Conservation (phyloP, 371 early-diverging fungal genomes). For the Smittium mucronatum region DNA sequence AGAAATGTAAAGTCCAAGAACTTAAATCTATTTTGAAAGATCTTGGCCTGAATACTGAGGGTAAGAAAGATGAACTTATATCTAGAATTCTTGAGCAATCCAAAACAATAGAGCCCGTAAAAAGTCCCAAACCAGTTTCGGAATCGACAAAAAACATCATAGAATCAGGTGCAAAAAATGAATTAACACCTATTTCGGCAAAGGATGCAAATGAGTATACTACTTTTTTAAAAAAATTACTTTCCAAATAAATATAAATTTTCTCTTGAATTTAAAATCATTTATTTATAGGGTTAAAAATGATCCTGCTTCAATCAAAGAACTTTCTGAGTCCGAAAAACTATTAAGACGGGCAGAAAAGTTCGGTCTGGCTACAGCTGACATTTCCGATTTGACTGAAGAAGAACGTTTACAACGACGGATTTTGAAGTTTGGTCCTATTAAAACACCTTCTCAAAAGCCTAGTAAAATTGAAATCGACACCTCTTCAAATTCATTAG, state of each 20-base stretch:
- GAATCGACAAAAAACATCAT: too few species aligned
- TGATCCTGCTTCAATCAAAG: not conserved
- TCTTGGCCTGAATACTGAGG: not conserved
- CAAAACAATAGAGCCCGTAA: too few species aligned
- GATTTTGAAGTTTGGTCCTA: not conserved
- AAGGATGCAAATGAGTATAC: too few species aligned
- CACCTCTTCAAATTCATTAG: not conserved
- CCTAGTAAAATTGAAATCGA: not conserved
- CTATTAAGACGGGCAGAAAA: not conserved
- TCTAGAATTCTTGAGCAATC: not conserved
- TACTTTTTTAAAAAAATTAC: too few species aligned
- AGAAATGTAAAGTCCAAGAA: not conserved
- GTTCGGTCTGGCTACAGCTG: not conserved
- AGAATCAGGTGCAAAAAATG: too few species aligned
- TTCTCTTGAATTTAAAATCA: too few species aligned
- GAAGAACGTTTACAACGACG: not conserved
- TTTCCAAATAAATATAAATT: too few species aligned
- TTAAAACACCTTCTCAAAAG: not conserved
- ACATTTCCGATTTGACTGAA: not conserved
- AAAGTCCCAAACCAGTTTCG: too few species aligned
- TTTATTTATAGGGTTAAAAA: too few species aligned
- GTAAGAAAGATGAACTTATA: constrained; percentile 8
- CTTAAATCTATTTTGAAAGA: not conserved
- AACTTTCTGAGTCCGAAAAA: not conserved
- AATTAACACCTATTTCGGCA: too few species aligned